These are phyloP conservation scores for Cyclotella cryptica DNA, from an alignment of 108 stramenopile species.

Conservation along the genomic window DNA sequence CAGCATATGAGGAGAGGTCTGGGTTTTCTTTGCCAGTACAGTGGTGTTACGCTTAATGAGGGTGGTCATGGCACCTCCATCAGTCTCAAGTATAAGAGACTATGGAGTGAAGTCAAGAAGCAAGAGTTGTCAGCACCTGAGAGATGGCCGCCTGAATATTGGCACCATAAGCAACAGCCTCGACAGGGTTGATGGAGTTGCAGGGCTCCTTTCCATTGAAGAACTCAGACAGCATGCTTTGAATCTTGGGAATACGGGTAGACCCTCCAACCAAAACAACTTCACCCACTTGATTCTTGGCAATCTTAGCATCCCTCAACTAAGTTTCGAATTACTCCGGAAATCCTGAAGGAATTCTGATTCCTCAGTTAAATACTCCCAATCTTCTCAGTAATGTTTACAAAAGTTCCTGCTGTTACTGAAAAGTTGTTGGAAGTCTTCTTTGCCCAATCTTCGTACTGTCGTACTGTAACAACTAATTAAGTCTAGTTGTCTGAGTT, in stretches of 20 bases:
- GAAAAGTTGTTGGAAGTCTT: too few relatives aligned
- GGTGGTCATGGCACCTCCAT: constrained; percentile 96
- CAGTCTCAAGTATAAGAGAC: constrained; percentile 97
- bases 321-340: too few relatives aligned
- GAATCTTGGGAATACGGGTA: constrained; percentile 99
- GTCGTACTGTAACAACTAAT: too few relatives aligned
- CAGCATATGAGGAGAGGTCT: constrained; percentile 98
- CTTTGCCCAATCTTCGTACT: too few relatives aligned
- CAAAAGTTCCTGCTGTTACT: too few relatives aligned
- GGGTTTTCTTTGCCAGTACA: constrained; percentile 98
- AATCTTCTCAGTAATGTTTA: too few relatives aligned
- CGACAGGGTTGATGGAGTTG: constrained; percentile 97
- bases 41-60: constrained; percentile 96
- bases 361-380: too few relatives aligned
- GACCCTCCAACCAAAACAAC: constrained; percentile 98
- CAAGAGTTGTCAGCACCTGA: constrained; percentile 94
- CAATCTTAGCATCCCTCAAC: constrained; percentile 96
- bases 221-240: constrained; percentile 93
- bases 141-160: constrained; percentile 96
- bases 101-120: constrained; percentile 98
- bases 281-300: constrained; percentile 95
- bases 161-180: constrained; percentile 96
- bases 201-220: constrained; percentile 99
- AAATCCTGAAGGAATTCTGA: too few relatives aligned
- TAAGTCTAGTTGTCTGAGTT: too few relatives aligned